Percentiles rank a stretch among this genome's conserved stretches.
These are phyloP conservation scores for Wickerhamomyces sp. DNA, from an alignment of 1,139 yeast genomes.

Conservation along the genomic window DNA sequence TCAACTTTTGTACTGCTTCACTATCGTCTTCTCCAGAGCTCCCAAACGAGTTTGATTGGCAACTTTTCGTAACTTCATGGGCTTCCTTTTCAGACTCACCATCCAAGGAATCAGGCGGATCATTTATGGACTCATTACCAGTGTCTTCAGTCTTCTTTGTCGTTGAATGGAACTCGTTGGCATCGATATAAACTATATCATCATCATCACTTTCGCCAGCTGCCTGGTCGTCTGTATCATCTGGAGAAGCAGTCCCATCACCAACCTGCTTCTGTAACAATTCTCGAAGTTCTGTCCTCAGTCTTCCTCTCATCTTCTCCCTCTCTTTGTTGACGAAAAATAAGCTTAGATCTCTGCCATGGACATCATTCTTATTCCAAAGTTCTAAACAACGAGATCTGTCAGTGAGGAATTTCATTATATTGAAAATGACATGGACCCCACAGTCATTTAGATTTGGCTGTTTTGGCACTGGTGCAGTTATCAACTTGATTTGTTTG, in stretches of 20 bases:
- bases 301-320: constrained; percentile 24
- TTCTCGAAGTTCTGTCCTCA: constrained; percentile 34
- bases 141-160: constrained; percentile 1
- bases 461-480: constrained; percentile 75
- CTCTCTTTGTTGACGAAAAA: constrained; percentile 15
- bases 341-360: background rate
- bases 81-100: background rate
- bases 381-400: constrained; percentile 45
- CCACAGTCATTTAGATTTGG: constrained; percentile 94
- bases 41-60: background rate
- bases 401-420: constrained; percentile 55
- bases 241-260: constrained; percentile 14
- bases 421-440: constrained; percentile 79
- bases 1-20: background rate
- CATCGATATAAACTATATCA: constrained; percentile 17
- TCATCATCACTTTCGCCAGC: constrained; percentile 12
- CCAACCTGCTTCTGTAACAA: constrained; percentile 34
- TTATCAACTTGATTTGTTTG: constrained; percentile 33
- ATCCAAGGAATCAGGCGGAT: too few species aligned
- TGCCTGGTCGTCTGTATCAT: constrained; percentile 12
- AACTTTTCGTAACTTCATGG: background rate
- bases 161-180: constrained; percentile 14
- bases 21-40: background rate
- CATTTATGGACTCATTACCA: background rate
- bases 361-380: constrained; percentile 36